Evolutionary conservation across 768 basidiomycete genomes (phyloP).

Genomic region (Tylopilus vinaceipallidus): DNA sequence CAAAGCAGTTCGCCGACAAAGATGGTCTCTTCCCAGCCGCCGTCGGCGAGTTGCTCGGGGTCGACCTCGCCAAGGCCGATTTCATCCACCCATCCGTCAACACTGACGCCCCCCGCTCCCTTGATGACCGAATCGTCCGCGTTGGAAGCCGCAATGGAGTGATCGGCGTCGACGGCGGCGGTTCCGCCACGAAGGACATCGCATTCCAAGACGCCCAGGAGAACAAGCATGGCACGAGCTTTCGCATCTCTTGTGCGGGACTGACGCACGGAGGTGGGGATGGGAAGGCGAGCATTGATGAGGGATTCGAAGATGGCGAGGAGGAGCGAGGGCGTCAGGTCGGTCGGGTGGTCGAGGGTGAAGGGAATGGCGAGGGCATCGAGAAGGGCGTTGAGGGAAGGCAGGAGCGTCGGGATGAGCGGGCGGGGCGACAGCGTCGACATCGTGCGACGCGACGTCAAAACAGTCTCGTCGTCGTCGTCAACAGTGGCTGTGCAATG

Average conservation of each 20-base stretch:
- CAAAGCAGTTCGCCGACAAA: conserved; percentile 67
- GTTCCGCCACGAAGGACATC: conserved; percentile 61
- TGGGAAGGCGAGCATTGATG: conserved; percentile 51
- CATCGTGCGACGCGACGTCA: conserved; percentile 10
- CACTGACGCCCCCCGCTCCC: conserved; percentile 25
- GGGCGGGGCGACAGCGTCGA: conserved; percentile 10
- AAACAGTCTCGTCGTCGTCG: conserved; percentile 7
- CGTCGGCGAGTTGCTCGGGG: conserved; percentile 59
- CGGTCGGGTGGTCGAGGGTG: conserved; percentile 46
- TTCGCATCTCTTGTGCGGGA: conserved; percentile 40
- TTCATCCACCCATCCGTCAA: conserved; percentile 39
- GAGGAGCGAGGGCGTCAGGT: conserved; percentile 71
- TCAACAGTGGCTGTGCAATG: conserved; percentile 8
- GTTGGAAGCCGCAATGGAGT: conserved; percentile 8
- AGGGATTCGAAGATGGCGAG: conserved; percentile 68
- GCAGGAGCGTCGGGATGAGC: conserved; percentile 18
- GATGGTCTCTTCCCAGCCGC: conserved; percentile 64
- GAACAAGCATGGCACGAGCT: conserved; percentile 68
- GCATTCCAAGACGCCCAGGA: conserved; percentile 68
- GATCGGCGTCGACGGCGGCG: neutral
- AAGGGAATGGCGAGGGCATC: conserved; percentile 44
- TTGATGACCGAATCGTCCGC: conserved; percentile 29
- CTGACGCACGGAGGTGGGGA: conserved; percentile 34
- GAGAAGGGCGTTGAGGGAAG: conserved; percentile 47
- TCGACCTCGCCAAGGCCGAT: conserved; percentile 67